Evolutionary conservation across 768 basidiomycete genomes (phyloP).

Genomic region (Astraeus odoratus): DNA sequence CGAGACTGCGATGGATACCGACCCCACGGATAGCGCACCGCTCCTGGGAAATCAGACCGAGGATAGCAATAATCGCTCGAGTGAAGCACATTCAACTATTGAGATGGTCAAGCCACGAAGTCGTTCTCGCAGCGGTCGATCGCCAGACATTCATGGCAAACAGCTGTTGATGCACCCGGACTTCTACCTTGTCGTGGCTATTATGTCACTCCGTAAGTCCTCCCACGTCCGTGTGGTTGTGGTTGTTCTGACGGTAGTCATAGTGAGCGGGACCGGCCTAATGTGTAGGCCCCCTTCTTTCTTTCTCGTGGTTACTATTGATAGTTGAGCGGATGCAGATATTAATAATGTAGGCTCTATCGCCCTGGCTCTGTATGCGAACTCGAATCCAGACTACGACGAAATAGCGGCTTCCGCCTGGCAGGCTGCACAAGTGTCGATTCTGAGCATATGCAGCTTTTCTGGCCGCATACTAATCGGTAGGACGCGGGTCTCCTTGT

Average conservation of each 20-base stretch:
- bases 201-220: conserved; percentile 50
- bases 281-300: conserved; percentile 50
- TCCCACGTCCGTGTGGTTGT: not conserved
- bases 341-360: conserved; percentile 87
- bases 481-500: conserved; percentile 22
- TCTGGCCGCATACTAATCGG: conserved; percentile 51
- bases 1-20: no score
- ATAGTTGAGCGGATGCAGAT: conserved; percentile 30
- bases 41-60: not conserved
- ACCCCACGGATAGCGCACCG: not conserved
- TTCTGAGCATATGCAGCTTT: conserved; percentile 77
- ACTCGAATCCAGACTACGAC: conserved; percentile 56
- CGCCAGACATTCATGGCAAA: conserved; percentile 48
- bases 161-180: conserved; percentile 45
- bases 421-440: conserved; percentile 84
- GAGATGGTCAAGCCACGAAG: not conserved
- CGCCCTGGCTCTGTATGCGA: conserved; percentile 59
- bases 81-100: not conserved
- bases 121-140: conserved; percentile 11
- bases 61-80: not conserved
- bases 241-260: conserved; percentile 2
- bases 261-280: conserved; percentile 67
- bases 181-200: conserved; percentile 59
- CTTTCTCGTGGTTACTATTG: not conserved
- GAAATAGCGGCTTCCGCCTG: conserved; percentile 57